Conservation (phyloP, 108 stramenopile genomes). For the Nitzschia putrida region DNA sequence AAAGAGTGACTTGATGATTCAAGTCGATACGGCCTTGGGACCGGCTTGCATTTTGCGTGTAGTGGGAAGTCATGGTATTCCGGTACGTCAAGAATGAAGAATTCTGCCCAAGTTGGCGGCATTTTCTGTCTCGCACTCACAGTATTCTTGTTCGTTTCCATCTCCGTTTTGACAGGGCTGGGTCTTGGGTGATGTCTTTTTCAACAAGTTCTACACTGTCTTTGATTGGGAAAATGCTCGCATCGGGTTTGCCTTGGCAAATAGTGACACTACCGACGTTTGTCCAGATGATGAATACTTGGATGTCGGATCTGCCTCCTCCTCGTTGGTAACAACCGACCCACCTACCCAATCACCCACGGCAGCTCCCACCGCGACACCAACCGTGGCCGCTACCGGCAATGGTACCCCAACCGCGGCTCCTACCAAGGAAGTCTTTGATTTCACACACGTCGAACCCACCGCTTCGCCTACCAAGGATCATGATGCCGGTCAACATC, state of each 20-base stretch:
- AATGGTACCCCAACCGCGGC: neutral
- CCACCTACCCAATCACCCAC: neutral
- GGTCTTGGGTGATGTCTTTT: constrained; percentile 97
- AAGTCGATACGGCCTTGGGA: constrained; percentile 26
- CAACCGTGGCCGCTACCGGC: neutral
- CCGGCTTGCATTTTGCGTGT: constrained; percentile 42
- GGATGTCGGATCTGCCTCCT: constrained; percentile 16
- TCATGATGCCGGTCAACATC: neutral
- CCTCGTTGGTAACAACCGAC: neutral
- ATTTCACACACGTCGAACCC: neutral
- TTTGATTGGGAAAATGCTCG: constrained; percentile 88
- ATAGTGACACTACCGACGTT: constrained; percentile 16
- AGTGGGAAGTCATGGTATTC: constrained; percentile 32
- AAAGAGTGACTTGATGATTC: constrained; percentile 47
- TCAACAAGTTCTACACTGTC: constrained; percentile 94
- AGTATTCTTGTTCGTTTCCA: neutral
- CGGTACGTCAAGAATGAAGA: constrained; percentile 18
- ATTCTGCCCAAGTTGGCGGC: neutral
- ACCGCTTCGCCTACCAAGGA: neutral
- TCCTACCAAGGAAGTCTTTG: neutral
- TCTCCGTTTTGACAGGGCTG: constrained; percentile 60
- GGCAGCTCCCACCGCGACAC: neutral
- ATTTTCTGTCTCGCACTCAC: neutral
- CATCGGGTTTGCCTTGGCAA: constrained; percentile 84
- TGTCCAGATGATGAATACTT: constrained; percentile 33